A percentile compares a stretch with the other conserved stretches of the same genome.
These are phyloP conservation scores for Panaeolus cyanescens DNA, from an alignment of 768 basidiomycete species.

Conservation along the genomic window DNA sequence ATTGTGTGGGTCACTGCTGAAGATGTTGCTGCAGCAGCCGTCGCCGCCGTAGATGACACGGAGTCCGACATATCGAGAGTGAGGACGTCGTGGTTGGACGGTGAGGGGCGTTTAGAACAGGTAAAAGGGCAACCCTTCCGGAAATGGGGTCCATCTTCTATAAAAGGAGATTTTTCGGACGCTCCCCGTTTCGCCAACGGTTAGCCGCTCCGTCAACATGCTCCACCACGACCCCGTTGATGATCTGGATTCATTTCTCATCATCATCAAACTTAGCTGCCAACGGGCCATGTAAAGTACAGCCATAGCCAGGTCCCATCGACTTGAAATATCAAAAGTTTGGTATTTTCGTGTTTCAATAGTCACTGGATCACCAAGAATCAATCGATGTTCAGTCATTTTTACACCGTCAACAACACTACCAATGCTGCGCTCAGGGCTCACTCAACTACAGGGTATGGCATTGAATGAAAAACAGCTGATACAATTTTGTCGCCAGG, in stretches of 20 bases:
- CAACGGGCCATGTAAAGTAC: not conserved
- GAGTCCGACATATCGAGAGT: constrained; percentile 20
- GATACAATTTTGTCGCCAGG: no score
- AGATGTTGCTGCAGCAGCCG: constrained; percentile 40
- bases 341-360: not conserved
- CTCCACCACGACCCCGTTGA: not conserved
- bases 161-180: not conserved
- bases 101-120: constrained; percentile 1
- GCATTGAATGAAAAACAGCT: not conserved
- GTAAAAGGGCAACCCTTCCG: not conserved
- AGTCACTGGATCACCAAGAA: no score
- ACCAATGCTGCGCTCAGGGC: not conserved
- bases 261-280: no score
- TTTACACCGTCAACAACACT: no score
- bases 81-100: constrained; percentile 2
- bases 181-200: not conserved
- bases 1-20: constrained; percentile 36
- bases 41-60: constrained; percentile 32
- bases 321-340: not conserved
- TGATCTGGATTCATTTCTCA: not conserved
- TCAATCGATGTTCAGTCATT: no score
- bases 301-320: not conserved
- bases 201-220: not conserved
- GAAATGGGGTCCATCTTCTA: not conserved
- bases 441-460: no score